Base-by-base conservation (phyloP, 2,329 filamentous ascomycete genomes). In the Arachnomyces sp. region DNA sequence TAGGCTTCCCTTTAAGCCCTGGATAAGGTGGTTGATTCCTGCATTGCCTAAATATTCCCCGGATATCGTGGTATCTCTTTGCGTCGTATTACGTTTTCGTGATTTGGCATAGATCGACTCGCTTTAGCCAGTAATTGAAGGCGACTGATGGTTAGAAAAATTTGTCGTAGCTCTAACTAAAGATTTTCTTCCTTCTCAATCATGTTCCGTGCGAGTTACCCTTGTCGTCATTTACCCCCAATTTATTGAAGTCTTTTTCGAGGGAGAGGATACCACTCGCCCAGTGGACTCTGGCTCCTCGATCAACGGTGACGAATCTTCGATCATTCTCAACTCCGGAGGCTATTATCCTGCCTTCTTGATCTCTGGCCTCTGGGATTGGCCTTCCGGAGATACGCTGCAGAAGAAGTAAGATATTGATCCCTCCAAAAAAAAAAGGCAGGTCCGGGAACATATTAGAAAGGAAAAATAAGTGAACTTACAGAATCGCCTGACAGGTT, bases 181-280 rank as follows among this genome's bases (percentile, higher is more conserved):
- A n/a, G n/a, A n/a, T n/a, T n/a, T n/a, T n/a, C n/a, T n/a, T n/a
- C n/a, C n/a, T n/a, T n/a, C n/a, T n/a, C n/a, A n/a, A n/a, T n/a
- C n/a, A n/a, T n/a, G n/a, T n/a, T n/a, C n/a, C n/a, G n/a, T n/a
- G n/a, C n/a, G n/a, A n/a, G n/a, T n/a, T 25, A 25, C 5, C 21
- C 21, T 9, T 9, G 9, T 25, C 21, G 9, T 5, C 21, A 25
- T 9, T 25, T 31, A 85, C 54, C 42, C 77, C 75, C 52, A 86
- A 61, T 51, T 67, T 71, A 46, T 78, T 72, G 47, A 92, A 70
- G 59, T 93, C 86, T 42, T 82, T 77, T 53, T 93, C 84, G n/a
- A 86, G 74, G 2, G 78, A 80, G 45, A 94, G 63, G 42, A 95
- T 56, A 1, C 89, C 89, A 57, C 93, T 73, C 1, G 86, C 87